Evolutionary conservation across 352 stramenopile species (phyloP), one percentile per base, ranked within the genome.

Genomic region (Globisporangium cylindrosporum): DNA sequence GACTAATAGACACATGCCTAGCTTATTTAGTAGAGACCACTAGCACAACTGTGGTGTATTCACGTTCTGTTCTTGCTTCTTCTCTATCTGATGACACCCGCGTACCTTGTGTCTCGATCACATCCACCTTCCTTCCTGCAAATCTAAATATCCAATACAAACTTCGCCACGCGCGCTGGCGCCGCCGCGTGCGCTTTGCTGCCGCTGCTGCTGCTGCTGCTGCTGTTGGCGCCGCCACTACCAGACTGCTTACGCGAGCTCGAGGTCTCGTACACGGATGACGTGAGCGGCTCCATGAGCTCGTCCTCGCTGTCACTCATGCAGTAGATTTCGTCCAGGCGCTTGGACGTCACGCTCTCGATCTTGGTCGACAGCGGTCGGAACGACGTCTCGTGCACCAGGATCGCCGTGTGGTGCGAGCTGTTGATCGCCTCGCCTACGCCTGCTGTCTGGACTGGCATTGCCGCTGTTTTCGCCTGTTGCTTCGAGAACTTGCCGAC

Each of bases 221-320:
- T 32, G 64, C 38, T 59, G 66, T 25, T 69, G 46, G n/a, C 70
- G 29, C 55, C 55, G 60, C 62, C 73, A 4, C 65, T 62, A 9
- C 32, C 79, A 48, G 66, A 55, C 0, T 67, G 32, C 51, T 90
- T 93, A 38, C 73, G 77, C n/a, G 62, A 55, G 14, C 73, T 62
- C 20, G 72, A 22, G 3, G 62, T 68, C 49, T 93, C 85, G 38
- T 83, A 84, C 22, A 93, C 80, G 0, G 77, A 77, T 0, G 82
- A 78, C 18, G 77, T 86, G 36, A 92, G 67, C 12, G 77, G 77
- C 61, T 95, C 87, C 20, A 95, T 48, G 1, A 85, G 46, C 64
- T 95, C 87, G 59, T 95, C 87, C 68, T 95, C 87, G 29, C 85
- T 93, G 71, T 95, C 87, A 59, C 87, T 95, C 87, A 95, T 93